Percentiles rank a stretch among this genome's conserved stretches.
Evolutionary conservation across 2,329 filamentous ascomycete species (phyloP).

Genomic region (Hypoxylon sp.): DNA sequence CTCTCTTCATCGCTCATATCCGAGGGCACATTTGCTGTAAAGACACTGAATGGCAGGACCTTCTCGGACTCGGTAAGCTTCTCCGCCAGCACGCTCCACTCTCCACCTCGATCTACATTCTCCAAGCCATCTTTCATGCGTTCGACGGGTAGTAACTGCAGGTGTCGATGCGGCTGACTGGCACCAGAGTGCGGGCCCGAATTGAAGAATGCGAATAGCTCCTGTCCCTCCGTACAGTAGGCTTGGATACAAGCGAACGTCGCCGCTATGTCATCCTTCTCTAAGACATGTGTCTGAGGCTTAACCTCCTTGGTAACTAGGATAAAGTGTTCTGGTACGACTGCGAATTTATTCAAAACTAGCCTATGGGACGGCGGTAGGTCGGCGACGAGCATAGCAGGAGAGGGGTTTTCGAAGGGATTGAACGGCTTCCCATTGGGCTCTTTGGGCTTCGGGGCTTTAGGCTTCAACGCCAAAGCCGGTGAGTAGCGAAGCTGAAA

Average conservation of each 20-base stretch:
- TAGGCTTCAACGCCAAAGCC: conserved; percentile 77
- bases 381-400: conserved; percentile 68
- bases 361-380: conserved; percentile 72
- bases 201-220: conserved; percentile 79
- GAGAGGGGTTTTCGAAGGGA: conserved; percentile 74
- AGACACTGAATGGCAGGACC: conserved; percentile 62
- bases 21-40: conserved; percentile 58
- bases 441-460: conserved; percentile 59
- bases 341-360: conserved; percentile 82
- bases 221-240: conserved; percentile 59
- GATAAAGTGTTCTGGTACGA: conserved; percentile 80
- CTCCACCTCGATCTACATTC: conserved; percentile 41
- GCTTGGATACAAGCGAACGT: conserved; percentile 74
- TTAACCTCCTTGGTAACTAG: conserved; percentile 75
- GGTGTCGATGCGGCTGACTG: conserved; percentile 79
- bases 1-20: conserved; percentile 58
- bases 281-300: conserved; percentile 75
- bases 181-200: conserved; percentile 77
- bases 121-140: conserved; percentile 71
- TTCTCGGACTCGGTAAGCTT: conserved; percentile 48
- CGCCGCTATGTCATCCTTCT: conserved; percentile 71
- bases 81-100: conserved; percentile 68
- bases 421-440: conserved; percentile 65
- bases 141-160: conserved; percentile 78
- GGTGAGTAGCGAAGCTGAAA: conserved; percentile 82